These are phyloP conservation scores for Bipolaris gigantea DNA, from an alignment of 2,329 filamentous ascomycete genomes.

Conservation along the genomic window DNA sequence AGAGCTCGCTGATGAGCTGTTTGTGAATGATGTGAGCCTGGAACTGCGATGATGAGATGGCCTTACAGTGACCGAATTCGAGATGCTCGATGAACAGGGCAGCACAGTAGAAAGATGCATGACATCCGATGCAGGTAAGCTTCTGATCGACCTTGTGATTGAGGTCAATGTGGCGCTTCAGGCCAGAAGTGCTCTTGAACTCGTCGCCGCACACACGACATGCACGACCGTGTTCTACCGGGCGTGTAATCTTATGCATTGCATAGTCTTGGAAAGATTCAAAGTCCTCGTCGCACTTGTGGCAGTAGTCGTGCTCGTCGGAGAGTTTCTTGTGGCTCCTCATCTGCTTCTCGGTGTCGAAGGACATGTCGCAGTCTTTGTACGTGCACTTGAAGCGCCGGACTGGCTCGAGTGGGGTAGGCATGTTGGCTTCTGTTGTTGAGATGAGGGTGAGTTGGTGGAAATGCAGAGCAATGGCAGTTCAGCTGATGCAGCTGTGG, in stretches of 20 bases:
- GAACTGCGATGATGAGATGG: conserved; percentile 50
- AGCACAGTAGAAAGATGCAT: conserved; percentile 52
- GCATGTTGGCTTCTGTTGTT: conserved; percentile 22
- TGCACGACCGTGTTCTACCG: conserved; percentile 51
- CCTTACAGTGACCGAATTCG: conserved; percentile 55
- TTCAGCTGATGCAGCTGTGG: not conserved
- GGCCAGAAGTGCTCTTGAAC: conserved; percentile 57
- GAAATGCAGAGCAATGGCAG: not conserved
- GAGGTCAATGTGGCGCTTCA: conserved; percentile 55
- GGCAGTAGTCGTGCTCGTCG: conserved; percentile 51
- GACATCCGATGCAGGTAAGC: conserved; percentile 58
- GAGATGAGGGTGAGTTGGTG: not conserved
- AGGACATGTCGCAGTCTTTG: conserved; percentile 50
- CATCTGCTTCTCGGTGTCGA: conserved; percentile 52
- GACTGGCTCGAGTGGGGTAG: conserved; percentile 26
- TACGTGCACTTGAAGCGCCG: conserved; percentile 49
- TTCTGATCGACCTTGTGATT: conserved; percentile 54
- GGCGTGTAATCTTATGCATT: conserved; percentile 50
- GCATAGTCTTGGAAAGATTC: conserved; percentile 49
- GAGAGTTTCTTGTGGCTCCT: conserved; percentile 54
- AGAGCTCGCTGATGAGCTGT: conserved; percentile 46
- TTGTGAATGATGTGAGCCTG: conserved; percentile 55
- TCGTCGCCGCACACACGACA: conserved; percentile 61
- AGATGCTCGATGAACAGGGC: conserved; percentile 57
- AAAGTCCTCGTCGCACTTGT: conserved; percentile 51